Conservation (phyloP, 2,329 filamentous ascomycete species). For the Diaporthe longicolla region DNA sequence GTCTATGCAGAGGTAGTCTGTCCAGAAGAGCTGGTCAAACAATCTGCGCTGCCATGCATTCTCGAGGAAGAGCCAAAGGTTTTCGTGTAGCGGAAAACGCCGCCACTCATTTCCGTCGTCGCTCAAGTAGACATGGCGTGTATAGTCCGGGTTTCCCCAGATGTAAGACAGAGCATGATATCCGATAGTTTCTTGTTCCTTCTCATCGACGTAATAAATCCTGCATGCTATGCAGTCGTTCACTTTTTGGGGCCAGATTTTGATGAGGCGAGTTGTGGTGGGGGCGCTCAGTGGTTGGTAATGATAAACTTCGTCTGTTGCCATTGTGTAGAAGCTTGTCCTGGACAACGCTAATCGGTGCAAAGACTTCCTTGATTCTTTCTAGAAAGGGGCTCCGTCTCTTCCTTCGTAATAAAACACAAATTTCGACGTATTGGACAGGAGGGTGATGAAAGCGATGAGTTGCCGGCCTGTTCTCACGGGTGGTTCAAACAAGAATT, state of each 20-base stretch:
- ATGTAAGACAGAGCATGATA: constrained; percentile 4
- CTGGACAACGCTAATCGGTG: no score
- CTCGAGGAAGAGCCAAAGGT: background rate
- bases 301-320: no score
- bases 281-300: background rate
- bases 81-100: background rate
- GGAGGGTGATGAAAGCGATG: no score
- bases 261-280: background rate
- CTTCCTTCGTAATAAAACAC: no score
- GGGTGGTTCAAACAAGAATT: no score
- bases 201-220: background rate
- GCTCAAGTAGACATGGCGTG: constrained; percentile 38
- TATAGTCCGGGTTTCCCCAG: background rate
- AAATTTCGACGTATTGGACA: no score
- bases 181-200: background rate
- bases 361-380: no score
- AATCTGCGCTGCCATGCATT: background rate
- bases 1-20: background rate
- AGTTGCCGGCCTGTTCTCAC: no score
- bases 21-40: background rate
- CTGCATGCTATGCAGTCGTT: constrained; percentile 18
- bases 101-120: background rate
- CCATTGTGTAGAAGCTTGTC: no score
- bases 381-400: no score
- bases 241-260: background rate